Evolutionary conservation across 129 eudicot species (phyloP).

Genomic region (Escallonia rubra): DNA sequence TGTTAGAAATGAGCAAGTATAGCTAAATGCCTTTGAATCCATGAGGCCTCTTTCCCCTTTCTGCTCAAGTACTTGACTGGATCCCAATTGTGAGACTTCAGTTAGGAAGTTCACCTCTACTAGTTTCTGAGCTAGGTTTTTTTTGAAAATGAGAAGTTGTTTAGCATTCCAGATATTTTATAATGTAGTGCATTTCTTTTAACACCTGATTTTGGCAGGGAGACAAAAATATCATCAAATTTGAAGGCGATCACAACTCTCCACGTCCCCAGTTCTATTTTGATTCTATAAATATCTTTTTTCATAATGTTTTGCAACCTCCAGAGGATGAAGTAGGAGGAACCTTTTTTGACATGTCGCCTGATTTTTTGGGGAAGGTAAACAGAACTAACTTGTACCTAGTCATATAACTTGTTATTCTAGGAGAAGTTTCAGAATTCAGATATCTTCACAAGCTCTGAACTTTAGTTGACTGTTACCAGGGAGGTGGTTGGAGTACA

Average conservation of each 20-base stretch:
- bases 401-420: neutral
- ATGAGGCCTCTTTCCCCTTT: too few relatives aligned
- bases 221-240: constrained; percentile 93
- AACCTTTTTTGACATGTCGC: constrained; percentile 51
- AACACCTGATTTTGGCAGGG: constrained; percentile 48
- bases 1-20: too few relatives aligned
- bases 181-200: neutral
- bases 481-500: constrained; percentile 54
- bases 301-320: constrained; percentile 91
- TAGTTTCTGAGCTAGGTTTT: too few relatives aligned
- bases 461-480: constrained; percentile 14
- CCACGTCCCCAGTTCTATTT: constrained; percentile 97
- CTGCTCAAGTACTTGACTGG: too few relatives aligned
- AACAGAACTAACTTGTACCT: neutral
- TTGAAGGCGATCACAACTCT: constrained; percentile 97
- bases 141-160: neutral
- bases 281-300: constrained; percentile 91
- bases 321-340: constrained; percentile 66
- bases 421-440: neutral
- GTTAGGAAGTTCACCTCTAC: too few relatives aligned
- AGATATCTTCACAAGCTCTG: constrained; percentile 4
- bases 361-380: constrained; percentile 69
- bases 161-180: neutral
- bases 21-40: too few relatives aligned
- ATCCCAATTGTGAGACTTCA: too few relatives aligned